Conservation (phyloP, 2,329 filamentous ascomycete species). For the Colletotrichum liriopes region DNA sequence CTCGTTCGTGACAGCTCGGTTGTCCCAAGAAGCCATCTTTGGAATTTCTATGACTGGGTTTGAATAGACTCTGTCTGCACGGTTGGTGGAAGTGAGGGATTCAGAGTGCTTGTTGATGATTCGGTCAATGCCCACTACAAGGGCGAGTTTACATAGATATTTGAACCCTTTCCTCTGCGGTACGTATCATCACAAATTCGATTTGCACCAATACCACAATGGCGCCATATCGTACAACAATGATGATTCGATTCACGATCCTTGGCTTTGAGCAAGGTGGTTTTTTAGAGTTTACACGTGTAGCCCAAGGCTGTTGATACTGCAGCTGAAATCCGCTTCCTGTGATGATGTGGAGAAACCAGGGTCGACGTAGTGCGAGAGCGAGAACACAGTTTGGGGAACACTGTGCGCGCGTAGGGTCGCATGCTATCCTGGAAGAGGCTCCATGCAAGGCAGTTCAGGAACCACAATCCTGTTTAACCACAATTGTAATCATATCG, state of each 20-base stretch:
- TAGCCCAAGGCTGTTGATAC: not conserved
- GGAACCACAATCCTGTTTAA: not conserved
- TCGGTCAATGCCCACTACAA: no score
- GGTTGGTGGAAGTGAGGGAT: no score
- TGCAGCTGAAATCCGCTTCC: not conserved
- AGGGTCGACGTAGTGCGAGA: not conserved
- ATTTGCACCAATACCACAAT: not conserved
- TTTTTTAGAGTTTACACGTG: not conserved
- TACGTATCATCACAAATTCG: not conserved
- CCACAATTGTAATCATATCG: not conserved
- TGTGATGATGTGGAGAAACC: not conserved
- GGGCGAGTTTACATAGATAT: no score
- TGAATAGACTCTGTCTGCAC: not conserved
- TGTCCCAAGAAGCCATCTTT: conserved; percentile 2
- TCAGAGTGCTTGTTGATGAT: not conserved
- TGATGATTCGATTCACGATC: not conserved
- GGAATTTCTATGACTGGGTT: no score
- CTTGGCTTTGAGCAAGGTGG: not conserved
- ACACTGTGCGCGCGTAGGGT: not conserved
- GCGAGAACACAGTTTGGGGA: not conserved
- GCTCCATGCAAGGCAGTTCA: not conserved
- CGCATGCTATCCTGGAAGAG: not conserved
- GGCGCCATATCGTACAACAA: not conserved
- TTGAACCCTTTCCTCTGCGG: no score
- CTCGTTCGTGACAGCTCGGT: conserved; percentile 14